These are phyloP conservation scores for Debaryomyces fabryi DNA, from an alignment of 1,139 yeast genomes.

Conservation along the genomic window DNA sequence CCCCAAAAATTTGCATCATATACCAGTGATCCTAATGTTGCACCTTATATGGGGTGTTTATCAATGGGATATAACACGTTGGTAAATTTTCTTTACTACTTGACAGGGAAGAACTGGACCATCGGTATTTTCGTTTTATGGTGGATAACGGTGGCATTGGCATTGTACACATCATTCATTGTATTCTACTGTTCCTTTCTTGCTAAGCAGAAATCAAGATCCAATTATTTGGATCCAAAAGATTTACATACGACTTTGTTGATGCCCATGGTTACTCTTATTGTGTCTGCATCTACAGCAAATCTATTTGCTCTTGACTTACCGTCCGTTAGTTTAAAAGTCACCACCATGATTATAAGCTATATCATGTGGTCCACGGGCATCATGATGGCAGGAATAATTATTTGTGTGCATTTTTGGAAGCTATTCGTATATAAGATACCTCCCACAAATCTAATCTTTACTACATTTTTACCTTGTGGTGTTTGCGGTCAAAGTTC, in stretches of 20 bases:
- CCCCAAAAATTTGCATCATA: slow-evolving; percentile 37
- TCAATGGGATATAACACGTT: slow-evolving; percentile 79
- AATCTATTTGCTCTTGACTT: slow-evolving; percentile 50
- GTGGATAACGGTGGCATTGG: slow-evolving; percentile 62
- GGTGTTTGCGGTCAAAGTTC: slow-evolving; percentile 76
- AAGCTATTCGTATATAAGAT: slow-evolving; percentile 60
- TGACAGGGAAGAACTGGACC: slow-evolving; percentile 35
- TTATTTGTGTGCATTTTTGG: slow-evolving; percentile 60
- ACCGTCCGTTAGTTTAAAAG: slow-evolving; percentile 42
- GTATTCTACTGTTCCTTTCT: slow-evolving; percentile 47
- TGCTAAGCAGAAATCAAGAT: slow-evolving; percentile 27
- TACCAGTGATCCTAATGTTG: slow-evolving; percentile 48
- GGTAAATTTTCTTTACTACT: slow-evolving; percentile 52
- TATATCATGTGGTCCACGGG: slow-evolving; percentile 72
- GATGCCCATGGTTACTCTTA: slow-evolving; percentile 74
- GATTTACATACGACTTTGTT: slow-evolving; percentile 50
- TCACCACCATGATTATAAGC: slow-evolving; percentile 56
- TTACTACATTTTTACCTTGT: slow-evolving; percentile 31
- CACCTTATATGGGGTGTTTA: slow-evolving; percentile 72
- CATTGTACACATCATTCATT: slow-evolving; percentile 63
- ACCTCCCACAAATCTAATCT: slow-evolving; percentile 47
- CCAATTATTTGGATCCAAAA: slow-evolving; percentile 25
- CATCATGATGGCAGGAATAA: slow-evolving; percentile 57
- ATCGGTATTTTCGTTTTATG: slow-evolving; percentile 59
- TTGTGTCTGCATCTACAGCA: slow-evolving; percentile 74